Percentiles rank a stretch among this genome's conserved stretches.
phyloP scores from a whole-genome alignment of 495 filamentous ascomycete genomes.

The Penicillium malachiteum region DNA sequence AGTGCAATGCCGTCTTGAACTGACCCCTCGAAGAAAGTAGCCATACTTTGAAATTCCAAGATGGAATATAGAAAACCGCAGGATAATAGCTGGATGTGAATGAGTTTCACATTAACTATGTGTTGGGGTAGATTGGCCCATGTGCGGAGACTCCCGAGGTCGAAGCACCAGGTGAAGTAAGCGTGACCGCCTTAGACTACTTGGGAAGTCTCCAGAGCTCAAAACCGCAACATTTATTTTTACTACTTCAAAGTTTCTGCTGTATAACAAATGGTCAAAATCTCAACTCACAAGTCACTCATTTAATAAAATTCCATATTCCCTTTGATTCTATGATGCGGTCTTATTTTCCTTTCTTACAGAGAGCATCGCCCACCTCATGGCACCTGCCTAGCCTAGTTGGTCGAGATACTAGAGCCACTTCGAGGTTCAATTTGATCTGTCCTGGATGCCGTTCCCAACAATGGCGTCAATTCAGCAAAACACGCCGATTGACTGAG shows the following conservation, averaged over 20 bases:
- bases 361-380: slow-evolving; percentile 21
- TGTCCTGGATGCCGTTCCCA: slow-evolving; percentile 40
- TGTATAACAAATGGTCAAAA: neutral
- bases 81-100: too few species aligned
- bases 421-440: slow-evolving; percentile 33
- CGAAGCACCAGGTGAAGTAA: slow-evolving; percentile 6
- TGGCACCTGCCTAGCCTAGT: slow-evolving; percentile 22
- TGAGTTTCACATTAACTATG: too few species aligned
- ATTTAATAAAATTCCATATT: too few species aligned
- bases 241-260: neutral
- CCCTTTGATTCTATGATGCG: slow-evolving; percentile 23
- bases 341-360: slow-evolving; percentile 31
- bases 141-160: neutral
- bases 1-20: slow-evolving; percentile 74
- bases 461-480: slow-evolving; percentile 33
- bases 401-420: slow-evolving; percentile 15
- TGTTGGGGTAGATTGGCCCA: too few species aligned
- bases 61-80: neutral
- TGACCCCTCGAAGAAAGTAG: slow-evolving; percentile 77
- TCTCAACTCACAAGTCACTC: neutral
- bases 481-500: slow-evolving; percentile 19
- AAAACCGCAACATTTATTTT: neutral
- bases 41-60: slow-evolving; percentile 15
- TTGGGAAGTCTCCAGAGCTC: slow-evolving; percentile 9
- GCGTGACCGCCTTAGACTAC: slow-evolving; percentile 21